A percentile compares a stretch with the other conserved stretches of the same genome.
These are phyloP conservation scores for Spathaspora girioi DNA, from an alignment of 805 yeast species.

Conservation along the genomic window DNA sequence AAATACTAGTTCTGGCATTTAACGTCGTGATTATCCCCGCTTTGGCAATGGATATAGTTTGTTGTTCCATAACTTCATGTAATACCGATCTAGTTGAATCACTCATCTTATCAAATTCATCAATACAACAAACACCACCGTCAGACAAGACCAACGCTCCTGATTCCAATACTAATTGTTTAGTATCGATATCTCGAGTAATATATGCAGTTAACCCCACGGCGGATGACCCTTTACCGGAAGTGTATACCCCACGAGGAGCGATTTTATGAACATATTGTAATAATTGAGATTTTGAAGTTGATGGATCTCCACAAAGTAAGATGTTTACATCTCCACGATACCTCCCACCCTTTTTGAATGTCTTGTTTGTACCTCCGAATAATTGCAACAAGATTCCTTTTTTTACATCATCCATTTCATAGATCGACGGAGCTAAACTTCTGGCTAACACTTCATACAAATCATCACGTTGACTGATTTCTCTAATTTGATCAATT, in stretches of 20 bases:
- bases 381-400: slow-evolving; percentile 90
- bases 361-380: slow-evolving; percentile 91
- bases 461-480: slow-evolving; percentile 68
- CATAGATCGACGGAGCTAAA: slow-evolving; percentile 94
- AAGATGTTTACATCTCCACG: slow-evolving; percentile 93
- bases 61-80: slow-evolving; percentile 99
- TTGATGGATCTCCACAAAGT: slow-evolving; percentile 97
- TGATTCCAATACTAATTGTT: slow-evolving; percentile 86
- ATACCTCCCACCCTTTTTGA: slow-evolving; percentile 86
- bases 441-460: slow-evolving; percentile 87
- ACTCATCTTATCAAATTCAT: slow-evolving; percentile 97
- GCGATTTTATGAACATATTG: slow-evolving; percentile 97
- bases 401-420: slow-evolving; percentile 94
- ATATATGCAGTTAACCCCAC: slow-evolving; percentile 98
- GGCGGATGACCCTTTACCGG: slow-evolving; percentile 98
- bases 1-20: slow-evolving; percentile 91
- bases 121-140: slow-evolving; percentile 98
- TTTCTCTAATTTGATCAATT: slow-evolving; percentile 55
- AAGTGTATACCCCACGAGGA: slow-evolving; percentile 96
- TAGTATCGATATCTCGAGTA: slow-evolving; percentile 90
- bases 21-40: slow-evolving; percentile 97
- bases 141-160: slow-evolving; percentile 97
- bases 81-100: slow-evolving; percentile 91
- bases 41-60: slow-evolving; percentile 95
- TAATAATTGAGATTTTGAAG: slow-evolving; percentile 90